Evolutionary conservation across 2,329 filamentous ascomycete genomes (phyloP).

Genomic region (Fusarium sp.): DNA sequence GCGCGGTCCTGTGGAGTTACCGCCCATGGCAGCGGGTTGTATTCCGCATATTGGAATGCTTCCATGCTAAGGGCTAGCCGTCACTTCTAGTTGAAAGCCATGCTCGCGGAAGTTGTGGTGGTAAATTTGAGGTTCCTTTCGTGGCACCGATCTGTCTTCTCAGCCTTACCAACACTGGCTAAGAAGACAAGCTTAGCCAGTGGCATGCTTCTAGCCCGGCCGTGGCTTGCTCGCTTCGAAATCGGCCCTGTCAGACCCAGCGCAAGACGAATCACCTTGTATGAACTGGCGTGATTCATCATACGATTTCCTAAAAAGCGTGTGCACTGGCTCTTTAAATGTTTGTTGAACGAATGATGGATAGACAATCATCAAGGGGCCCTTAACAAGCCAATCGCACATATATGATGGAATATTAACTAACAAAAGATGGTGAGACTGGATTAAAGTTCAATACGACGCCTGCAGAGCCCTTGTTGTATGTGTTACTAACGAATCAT

Average conservation of each 20-base stretch:
- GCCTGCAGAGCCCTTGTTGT: neutral
- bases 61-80: conserved; percentile 7
- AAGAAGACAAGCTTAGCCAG: conserved; percentile 17
- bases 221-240: conserved; percentile 39
- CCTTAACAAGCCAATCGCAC: no score
- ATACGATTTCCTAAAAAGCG: conserved; percentile 44
- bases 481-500: neutral
- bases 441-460: neutral
- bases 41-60: conserved; percentile 11
- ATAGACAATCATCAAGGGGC: conserved; percentile 31
- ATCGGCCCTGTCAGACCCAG: conserved; percentile 10
- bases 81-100: neutral
- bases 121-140: conserved; percentile 30
- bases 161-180: conserved; percentile 47
- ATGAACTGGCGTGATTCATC: conserved; percentile 45
- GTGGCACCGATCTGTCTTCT: conserved; percentile 41
- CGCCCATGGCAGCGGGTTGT: conserved; percentile 1
- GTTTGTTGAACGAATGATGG: conserved; percentile 16
- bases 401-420: neutral
- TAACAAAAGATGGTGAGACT: neutral
- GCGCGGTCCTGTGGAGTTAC: conserved; percentile 9
- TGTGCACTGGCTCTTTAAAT: conserved; percentile 14
- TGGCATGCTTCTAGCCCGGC: conserved; percentile 8
- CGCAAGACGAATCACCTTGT: conserved; percentile 29
- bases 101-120: conserved; percentile 27